Base-by-base conservation (phyloP, 768 basidiomycete genomes). In the Mrakia frigida region DNA sequence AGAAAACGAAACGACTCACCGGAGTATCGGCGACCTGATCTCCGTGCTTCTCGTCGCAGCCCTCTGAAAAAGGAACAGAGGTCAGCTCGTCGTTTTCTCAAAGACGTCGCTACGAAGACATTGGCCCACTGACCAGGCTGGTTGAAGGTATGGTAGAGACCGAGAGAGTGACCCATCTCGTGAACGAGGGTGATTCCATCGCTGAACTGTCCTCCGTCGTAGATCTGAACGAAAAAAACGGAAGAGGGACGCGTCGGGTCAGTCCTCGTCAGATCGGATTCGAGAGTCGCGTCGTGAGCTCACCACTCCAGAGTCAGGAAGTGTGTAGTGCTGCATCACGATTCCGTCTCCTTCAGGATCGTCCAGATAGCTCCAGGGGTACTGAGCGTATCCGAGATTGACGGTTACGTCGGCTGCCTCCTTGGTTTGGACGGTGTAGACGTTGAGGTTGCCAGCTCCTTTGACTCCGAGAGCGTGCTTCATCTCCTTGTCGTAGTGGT, bases 91-190 rank as follows among this genome's bases (percentile, higher is more conserved):
- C 1, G 10, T 43, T 43, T 43, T 13, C 5, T 43, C 10, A 14
- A 43, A 14, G 11, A 31, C n/a, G n/a, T n/a, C n/a, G n/a, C n/a
- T n/a, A n/a, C n/a, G n/a, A n/a, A n/a, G n/a, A n/a, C n/a, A n/a
- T n/a, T n/a, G n/a, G n/a, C n/a, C n/a, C n/a, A 37, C 61, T 23
- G 33, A 63, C 61, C 61, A 63, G 61, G 61, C 16, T 63, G 61
- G 18, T 21, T 21, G 31, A 63, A 63, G 6, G 61, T 63, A 33
- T 63, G 61, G 31, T 63, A 37, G 2, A 63, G 31, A 6, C 61
- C 61, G 0, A 63, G 25, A 14, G 18, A n/a, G 33, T 37, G 61
- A 1, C 61, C 61, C n/a, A 37, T 35, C 61, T 63, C 61, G 61
- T 63, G 61, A 21, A 63, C 61, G 33, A 63, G 33, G 9, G 33